Conservation (phyloP, 305 asterid species). For the Caryopteris hybrid region DNA sequence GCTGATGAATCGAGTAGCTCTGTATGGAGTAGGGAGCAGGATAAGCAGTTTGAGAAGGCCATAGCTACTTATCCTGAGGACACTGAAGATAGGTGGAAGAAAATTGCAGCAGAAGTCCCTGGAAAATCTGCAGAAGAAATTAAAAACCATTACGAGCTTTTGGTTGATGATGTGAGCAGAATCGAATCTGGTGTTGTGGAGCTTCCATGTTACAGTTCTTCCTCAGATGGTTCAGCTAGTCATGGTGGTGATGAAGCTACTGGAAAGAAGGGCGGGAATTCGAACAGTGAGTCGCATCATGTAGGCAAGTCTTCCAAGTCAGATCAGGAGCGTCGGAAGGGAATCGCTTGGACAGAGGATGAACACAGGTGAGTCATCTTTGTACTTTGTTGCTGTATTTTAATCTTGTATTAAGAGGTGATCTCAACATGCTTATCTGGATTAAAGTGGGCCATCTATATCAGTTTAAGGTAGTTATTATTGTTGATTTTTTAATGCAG, state of each 20-base stretch:
- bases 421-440: background rate
- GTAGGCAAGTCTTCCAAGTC: slow-evolving; percentile 59
- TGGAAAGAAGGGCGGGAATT: slow-evolving; percentile 47
- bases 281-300: slow-evolving; percentile 40
- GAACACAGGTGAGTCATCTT: slow-evolving; percentile 66
- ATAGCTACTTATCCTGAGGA: slow-evolving; percentile 61
- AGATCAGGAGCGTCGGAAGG: slow-evolving; percentile 93
- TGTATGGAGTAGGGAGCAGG: slow-evolving; percentile 84
- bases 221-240: slow-evolving; percentile 46
- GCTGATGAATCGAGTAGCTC: slow-evolving; percentile 59
- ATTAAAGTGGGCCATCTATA: no score
- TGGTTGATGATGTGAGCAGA: slow-evolving; percentile 63
- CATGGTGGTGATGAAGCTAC: slow-evolving; percentile 52
- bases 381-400: slow-evolving; percentile 11
- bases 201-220: slow-evolving; percentile 55
- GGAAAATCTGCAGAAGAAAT: slow-evolving; percentile 75
- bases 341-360: slow-evolving; percentile 98
- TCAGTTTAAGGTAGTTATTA: no score
- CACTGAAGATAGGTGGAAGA: slow-evolving; percentile 65
- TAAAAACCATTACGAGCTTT: slow-evolving; percentile 64
- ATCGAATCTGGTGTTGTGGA: slow-evolving; percentile 73
- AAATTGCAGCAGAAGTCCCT: slow-evolving; percentile 66
- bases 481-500: background rate
- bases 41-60: slow-evolving; percentile 73
- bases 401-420: background rate